phyloP scores from a whole-genome alignment of 306 rosid species.

The Benincasa hispida region DNA sequence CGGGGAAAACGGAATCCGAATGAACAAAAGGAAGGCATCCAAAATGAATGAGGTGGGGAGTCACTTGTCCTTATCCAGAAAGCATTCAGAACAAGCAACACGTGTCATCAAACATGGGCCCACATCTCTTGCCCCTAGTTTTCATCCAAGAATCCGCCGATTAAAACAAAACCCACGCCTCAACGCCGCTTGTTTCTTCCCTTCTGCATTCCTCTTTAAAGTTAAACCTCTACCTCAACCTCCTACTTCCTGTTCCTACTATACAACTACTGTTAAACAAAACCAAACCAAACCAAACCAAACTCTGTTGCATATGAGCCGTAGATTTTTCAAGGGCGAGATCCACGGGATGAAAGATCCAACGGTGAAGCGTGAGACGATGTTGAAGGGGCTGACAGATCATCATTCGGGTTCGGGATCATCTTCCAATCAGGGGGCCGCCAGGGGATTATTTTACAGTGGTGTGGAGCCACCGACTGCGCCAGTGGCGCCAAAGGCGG shows the following conservation, averaged over 20 bases:
- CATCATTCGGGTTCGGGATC: not conserved
- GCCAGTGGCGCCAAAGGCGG: not conserved
- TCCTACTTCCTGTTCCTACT: too few species aligned
- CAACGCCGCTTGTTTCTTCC: not conserved
- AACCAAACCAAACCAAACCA: not conserved
- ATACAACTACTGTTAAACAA: too few species aligned
- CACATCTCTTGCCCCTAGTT: not conserved
- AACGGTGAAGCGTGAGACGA: not conserved
- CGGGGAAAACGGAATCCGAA: too few species aligned
- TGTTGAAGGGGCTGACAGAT: not conserved
- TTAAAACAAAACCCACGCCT: not conserved
- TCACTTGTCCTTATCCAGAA: not conserved
- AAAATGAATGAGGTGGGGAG: not conserved
- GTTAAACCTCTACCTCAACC: too few species aligned
- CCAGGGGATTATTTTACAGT: not conserved
- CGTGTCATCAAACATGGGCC: not conserved
- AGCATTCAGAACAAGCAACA: not conserved
- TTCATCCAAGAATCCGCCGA: not conserved
- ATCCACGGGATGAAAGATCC: not conserved
- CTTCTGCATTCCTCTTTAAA: not conserved
- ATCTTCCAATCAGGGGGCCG: not conserved
- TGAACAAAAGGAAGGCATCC: too few species aligned
- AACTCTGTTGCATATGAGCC: not conserved
- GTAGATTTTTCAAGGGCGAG: not conserved
- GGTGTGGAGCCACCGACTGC: not conserved